Evolutionary conservation across 1,284 basidiomycete genomes (phyloP), one percentile per base, ranked within the genome.

Genomic region (Rhodotorula sp.): DNA sequence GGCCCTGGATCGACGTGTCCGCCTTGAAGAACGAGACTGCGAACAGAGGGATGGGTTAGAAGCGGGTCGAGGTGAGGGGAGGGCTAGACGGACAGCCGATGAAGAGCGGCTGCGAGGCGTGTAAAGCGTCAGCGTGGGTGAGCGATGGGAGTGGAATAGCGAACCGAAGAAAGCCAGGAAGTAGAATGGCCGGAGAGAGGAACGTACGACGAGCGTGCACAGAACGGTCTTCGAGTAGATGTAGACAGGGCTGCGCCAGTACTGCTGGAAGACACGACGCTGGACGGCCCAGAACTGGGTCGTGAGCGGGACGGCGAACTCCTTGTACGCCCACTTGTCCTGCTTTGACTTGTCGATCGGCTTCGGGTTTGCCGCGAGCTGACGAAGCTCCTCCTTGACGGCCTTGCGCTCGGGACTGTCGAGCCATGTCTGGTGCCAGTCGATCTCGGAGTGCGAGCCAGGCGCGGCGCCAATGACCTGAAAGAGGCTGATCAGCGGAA

Each of bases 391-490:
- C 17, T 80, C 76, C 46, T 81, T 80, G 56, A 85, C 83, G 3
- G 57, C 77, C 5, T 74, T 77, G 59, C 82, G 81, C 75, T 86
- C 84, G 34, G 81, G 75, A 58, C 80, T 85, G 77, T 81, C 83
- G 39, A 85, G 79, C 90, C 90, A 91, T 46, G 91, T 84, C 75
- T 91, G 86, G 72, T 88, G 88, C 91, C 91, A 92, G 76, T 92
- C 90, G 36, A 86, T 86, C 0, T 88, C 88, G 51, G 90, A 84
- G 13, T 82, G 80, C 67, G 87, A 87, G 53, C 86, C 83, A 44
- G 89, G 85, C 63, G 91, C 90, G 67, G 90, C 89, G 71, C 90
- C 90, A 69, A 91, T 91, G 36, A 88, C 89, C 73, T 85, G 83
- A 83, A 83, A 75, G 58, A 7, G 7, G 21, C 19, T 37, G 8